Percentiles rank a stretch among this genome's conserved stretches.
Evolutionary conservation across 208 protist genomes (phyloP).

Genomic region (Wallacemonas sp.): DNA sequence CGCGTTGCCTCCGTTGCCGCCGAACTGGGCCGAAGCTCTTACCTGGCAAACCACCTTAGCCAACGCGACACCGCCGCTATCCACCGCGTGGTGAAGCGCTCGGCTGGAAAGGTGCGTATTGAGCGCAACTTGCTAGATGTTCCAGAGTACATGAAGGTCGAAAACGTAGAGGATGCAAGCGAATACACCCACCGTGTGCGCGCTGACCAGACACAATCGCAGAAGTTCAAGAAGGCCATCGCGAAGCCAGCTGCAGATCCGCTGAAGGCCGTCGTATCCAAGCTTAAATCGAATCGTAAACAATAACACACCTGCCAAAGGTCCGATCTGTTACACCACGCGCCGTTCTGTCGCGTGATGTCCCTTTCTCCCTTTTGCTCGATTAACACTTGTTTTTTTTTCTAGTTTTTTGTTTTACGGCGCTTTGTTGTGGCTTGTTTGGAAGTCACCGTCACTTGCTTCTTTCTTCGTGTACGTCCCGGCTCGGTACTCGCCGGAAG

Average conservation of each 20-base stretch:
- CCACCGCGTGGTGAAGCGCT: constrained; percentile 72
- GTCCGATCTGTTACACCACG: too few species aligned
- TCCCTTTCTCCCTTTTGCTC: constrained; percentile 1
- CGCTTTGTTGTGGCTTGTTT: too few species aligned
- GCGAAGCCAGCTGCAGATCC: constrained; percentile 48
- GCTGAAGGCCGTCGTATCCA: constrained; percentile 59
- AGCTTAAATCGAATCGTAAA: constrained; percentile 51
- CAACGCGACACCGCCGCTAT: constrained; percentile 90
- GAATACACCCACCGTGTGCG: constrained; percentile 79
- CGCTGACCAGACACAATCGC: constrained; percentile 47
- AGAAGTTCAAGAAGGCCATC: constrained; percentile 27
- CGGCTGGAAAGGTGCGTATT: constrained; percentile 77
- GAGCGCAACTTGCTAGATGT: constrained; percentile 88
- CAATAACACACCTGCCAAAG: constrained; percentile 16
- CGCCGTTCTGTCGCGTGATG: too few species aligned
- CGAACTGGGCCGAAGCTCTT: constrained; percentile 88
- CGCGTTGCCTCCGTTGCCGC: constrained; percentile 80
- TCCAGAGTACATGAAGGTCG: constrained; percentile 86
- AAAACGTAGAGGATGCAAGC: constrained; percentile 58
- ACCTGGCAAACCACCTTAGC: constrained; percentile 88
- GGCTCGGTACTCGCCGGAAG: too few species aligned
- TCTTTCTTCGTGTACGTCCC: too few species aligned
- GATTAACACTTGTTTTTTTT: too few species aligned
- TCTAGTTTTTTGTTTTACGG: too few species aligned
- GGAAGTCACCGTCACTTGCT: too few species aligned